A percentile compares a stretch with the other conserved stretches of the same genome.
These are phyloP conservation scores for Juglanconis oblonga DNA, from an alignment of 2,329 filamentous ascomycete genomes.

Conservation along the genomic window DNA sequence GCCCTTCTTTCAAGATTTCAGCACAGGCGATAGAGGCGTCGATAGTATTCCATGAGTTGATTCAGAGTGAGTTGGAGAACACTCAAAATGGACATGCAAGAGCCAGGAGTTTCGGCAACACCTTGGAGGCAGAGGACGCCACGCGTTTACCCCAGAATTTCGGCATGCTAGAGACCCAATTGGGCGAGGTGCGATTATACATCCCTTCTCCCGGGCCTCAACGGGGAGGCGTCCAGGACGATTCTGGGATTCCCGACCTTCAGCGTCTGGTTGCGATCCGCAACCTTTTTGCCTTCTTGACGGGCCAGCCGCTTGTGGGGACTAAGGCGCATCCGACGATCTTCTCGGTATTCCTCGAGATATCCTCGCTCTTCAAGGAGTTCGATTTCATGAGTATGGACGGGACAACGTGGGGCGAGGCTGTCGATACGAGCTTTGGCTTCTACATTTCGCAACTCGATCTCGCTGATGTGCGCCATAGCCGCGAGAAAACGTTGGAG, in stretches of 20 bases:
- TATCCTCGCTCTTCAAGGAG: conserved; percentile 52
- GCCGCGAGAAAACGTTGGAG: conserved; percentile 85
- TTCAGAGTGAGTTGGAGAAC: conserved; percentile 42
- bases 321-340: conserved; percentile 50
- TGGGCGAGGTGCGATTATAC: conserved; percentile 49
- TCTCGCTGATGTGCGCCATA: conserved; percentile 76
- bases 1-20: conserved; percentile 60
- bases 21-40: conserved; percentile 54
- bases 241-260: conserved; percentile 34
- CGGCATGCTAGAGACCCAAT: conserved; percentile 28
- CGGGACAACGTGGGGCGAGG: conserved; percentile 57
- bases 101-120: conserved; percentile 45
- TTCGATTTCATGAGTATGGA: conserved; percentile 57
- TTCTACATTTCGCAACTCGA: conserved; percentile 74
- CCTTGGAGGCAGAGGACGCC: conserved; percentile 49
- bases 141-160: conserved; percentile 2
- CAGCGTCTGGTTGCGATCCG: conserved; percentile 58
- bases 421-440: conserved; percentile 63
- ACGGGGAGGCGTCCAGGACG: conserved; percentile 19
- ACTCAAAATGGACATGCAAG: conserved; percentile 31
- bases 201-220: conserved; percentile 42
- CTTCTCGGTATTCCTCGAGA: conserved; percentile 53
- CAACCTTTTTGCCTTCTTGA: conserved; percentile 66
- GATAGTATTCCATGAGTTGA: conserved; percentile 50
- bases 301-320: conserved; percentile 59